A percentile compares a stretch with the other conserved stretches of the same genome.
phyloP scores from a whole-genome alignment of 495 filamentous ascomycete genomes.

The Penicillium pulvis region DNA sequence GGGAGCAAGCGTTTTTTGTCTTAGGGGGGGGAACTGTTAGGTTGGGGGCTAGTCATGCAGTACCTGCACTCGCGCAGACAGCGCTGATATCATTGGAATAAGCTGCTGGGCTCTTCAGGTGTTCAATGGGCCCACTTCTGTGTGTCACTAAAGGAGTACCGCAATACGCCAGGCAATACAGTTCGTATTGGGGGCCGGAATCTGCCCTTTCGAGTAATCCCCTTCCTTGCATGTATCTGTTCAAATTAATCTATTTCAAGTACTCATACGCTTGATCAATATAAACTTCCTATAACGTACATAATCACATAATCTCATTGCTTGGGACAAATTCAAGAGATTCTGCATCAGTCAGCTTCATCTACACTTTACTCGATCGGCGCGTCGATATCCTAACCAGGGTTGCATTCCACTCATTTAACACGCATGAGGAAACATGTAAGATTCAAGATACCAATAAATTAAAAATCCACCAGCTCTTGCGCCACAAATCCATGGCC shows the following conservation, averaged over 20 bases:
- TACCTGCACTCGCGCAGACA: neutral
- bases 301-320: neutral
- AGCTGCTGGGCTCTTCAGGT: neutral
- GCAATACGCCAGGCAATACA: neutral
- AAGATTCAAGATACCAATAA: neutral
- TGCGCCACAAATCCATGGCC: neutral
- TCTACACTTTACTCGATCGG: neutral
- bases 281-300: too few species aligned
- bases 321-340: too few species aligned
- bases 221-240: neutral
- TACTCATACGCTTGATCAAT: neutral
- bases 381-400: neutral
- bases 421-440: neutral
- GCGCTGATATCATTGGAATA: conserved; percentile 1
- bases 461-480: neutral
- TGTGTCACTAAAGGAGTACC: neutral
- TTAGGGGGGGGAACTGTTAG: neutral
- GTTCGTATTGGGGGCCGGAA: neutral
- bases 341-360: neutral
- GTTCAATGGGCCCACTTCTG: neutral
- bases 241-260: neutral
- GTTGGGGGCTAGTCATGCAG: conserved; percentile 1
- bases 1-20: conserved; percentile 2
- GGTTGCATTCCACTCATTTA: conserved; percentile 1
- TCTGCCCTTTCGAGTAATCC: neutral